Percentiles rank a stretch among this genome's conserved stretches.
These are phyloP conservation scores for Aspergillus olivimuriae DNA, from an alignment of 495 filamentous ascomycete species.

Conservation along the genomic window DNA sequence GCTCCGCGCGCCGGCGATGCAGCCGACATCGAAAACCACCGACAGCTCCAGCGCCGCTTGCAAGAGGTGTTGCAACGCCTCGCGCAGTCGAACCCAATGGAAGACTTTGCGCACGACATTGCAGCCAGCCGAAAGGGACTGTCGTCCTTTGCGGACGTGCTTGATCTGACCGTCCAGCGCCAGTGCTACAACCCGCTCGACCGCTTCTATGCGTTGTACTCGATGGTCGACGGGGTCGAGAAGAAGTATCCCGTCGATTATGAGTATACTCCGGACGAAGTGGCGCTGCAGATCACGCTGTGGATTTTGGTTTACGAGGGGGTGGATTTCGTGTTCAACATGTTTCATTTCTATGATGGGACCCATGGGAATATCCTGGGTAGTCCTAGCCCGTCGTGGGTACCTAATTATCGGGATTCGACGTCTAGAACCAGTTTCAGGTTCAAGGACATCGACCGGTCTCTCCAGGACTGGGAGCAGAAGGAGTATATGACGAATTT, in stretches of 20 bases:
- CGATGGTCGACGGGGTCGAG: background rate
- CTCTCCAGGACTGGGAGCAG: background rate
- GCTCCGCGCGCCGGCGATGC: background rate
- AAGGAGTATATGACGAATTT: background rate
- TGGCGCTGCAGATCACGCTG: background rate
- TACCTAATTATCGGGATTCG: constrained; percentile 1
- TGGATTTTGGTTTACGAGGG: background rate
- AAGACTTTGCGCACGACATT: constrained; percentile 1
- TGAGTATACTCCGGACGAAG: background rate
- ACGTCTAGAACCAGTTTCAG: background rate
- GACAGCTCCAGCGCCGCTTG: background rate
- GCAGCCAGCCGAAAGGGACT: background rate
- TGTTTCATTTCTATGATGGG: background rate
- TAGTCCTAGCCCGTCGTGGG: background rate
- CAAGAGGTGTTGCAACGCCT: background rate
- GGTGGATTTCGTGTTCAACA: background rate
- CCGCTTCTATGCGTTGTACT: background rate
- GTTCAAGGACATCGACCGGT: background rate
- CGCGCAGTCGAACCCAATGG: background rate
- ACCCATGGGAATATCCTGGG: background rate
- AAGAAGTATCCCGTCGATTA: background rate
- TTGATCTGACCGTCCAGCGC: background rate
- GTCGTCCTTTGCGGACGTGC: background rate
- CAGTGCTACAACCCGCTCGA: background rate
- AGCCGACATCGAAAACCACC: background rate